A percentile compares a stretch with the other conserved stretches of the same genome.
Conservation (phyloP, 192 early-diverging fungal genomes). For the Entomortierella chlamydospora region DNA sequence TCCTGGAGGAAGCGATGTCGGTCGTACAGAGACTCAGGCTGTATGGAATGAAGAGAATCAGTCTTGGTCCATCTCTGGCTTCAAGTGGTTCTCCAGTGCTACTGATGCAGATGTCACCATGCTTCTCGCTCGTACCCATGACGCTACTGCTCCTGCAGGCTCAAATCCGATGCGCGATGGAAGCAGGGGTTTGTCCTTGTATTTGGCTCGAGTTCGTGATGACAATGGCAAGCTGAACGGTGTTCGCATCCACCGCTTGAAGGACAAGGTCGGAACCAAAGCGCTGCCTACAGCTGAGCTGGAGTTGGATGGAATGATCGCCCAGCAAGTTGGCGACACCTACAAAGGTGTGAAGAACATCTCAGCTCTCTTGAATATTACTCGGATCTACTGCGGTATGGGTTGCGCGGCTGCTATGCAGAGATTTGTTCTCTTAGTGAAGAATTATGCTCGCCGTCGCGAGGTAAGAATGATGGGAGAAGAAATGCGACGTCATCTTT, state of each 20-base stretch:
- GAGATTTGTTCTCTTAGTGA: slow-evolving; percentile 63
- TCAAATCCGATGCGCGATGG: slow-evolving; percentile 52
- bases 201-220: slow-evolving; percentile 65
- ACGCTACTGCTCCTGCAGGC: slow-evolving; percentile 23
- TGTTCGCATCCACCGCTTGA: slow-evolving; percentile 71
- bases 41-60: slow-evolving; percentile 50
- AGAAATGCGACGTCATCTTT: not conserved
- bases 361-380: slow-evolving; percentile 75
- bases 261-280: slow-evolving; percentile 78
- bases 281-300: slow-evolving; percentile 81
- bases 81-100: slow-evolving; percentile 83
- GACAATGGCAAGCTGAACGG: slow-evolving; percentile 67
- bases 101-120: slow-evolving; percentile 79
- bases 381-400: slow-evolving; percentile 72
- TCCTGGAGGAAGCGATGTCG: slow-evolving; percentile 75
- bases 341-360: slow-evolving; percentile 73
- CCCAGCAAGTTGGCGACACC: slow-evolving; percentile 58
- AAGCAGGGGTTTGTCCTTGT: slow-evolving; percentile 72
- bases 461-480: slow-evolving; percentile 7
- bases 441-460: slow-evolving; percentile 65
- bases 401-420: slow-evolving; percentile 61
- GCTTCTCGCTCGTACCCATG: slow-evolving; percentile 68
- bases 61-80: slow-evolving; percentile 66
- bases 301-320: slow-evolving; percentile 67
- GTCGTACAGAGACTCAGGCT: slow-evolving; percentile 71